These are phyloP conservation scores for Liquidambar formosana DNA, from an alignment of 164 flowering plant species.

Conservation along the genomic window DNA sequence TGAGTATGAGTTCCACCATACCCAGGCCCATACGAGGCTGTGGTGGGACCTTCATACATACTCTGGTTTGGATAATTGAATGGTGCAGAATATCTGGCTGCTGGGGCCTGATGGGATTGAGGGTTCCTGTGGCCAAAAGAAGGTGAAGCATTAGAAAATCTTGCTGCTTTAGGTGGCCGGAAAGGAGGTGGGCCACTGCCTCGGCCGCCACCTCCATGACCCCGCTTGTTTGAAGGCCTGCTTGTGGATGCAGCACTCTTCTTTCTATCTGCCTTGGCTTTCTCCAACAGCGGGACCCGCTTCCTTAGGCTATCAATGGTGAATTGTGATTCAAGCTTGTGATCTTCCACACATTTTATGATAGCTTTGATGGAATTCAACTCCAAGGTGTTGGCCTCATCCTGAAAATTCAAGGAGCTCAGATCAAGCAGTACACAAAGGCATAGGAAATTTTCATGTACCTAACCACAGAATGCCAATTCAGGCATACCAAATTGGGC, in stretches of 20 bases:
- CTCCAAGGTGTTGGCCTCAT: constrained; percentile 39
- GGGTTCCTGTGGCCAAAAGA: constrained; percentile 36
- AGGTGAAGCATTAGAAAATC: constrained; percentile 28
- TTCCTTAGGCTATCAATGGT: constrained; percentile 41
- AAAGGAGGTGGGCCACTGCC: constrained; percentile 29
- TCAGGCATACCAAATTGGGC: no score
- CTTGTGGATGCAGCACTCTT: constrained; percentile 25
- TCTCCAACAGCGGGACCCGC: constrained; percentile 50
- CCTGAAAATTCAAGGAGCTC: constrained; percentile 29
- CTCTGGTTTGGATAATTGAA: constrained; percentile 43
- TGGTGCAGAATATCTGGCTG: constrained; percentile 33
- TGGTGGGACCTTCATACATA: constrained; percentile 32
- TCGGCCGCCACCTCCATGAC: constrained; percentile 26
- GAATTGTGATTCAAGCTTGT: constrained; percentile 57
- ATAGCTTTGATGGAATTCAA: constrained; percentile 49
- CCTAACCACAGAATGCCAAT: no score
- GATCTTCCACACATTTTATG: constrained; percentile 65
- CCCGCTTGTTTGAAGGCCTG: constrained; percentile 46
- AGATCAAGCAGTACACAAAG: no score
- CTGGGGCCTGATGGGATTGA: constrained; percentile 36
- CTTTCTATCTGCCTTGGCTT: constrained; percentile 45
- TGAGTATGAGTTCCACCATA: constrained; percentile 36
- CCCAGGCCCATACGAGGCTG: constrained; percentile 32
- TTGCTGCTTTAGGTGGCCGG: constrained; percentile 44
- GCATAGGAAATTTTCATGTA: no score